A percentile compares a stretch with the other conserved stretches of the same genome.
Conservation (phyloP, 768 basidiomycete species). For the Daedaleopsis sinensis region DNA sequence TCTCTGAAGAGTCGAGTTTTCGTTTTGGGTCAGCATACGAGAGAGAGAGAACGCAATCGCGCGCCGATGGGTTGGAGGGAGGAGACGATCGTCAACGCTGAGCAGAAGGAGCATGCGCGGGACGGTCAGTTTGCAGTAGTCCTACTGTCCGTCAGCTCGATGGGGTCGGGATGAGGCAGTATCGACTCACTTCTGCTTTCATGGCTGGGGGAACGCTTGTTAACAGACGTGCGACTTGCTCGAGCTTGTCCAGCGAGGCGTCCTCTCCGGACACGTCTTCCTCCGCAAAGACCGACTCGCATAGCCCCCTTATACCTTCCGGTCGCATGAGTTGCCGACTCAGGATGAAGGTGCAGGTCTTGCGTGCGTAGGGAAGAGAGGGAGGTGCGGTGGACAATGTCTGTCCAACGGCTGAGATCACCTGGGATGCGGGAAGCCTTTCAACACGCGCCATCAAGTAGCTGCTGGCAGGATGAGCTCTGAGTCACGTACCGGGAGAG, state of each 20-base stretch:
- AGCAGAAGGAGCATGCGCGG: conserved; percentile 60
- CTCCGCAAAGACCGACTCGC: conserved; percentile 69
- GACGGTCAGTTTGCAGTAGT: conserved; percentile 58
- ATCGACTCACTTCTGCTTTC: conserved; percentile 51
- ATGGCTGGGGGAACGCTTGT: conserved; percentile 61
- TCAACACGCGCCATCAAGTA: neutral
- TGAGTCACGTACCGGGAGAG: conserved; percentile 58
- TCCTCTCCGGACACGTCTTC: conserved; percentile 52
- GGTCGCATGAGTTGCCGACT: conserved; percentile 72
- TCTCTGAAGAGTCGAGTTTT: conserved; percentile 28
- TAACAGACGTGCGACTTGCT: conserved; percentile 69
- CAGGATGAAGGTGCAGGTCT: conserved; percentile 62
- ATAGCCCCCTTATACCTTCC: conserved; percentile 71
- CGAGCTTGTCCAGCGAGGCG: conserved; percentile 67
- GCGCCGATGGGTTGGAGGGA: conserved; percentile 51
- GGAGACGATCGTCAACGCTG: conserved; percentile 34
- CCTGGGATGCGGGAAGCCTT: conserved; percentile 67
- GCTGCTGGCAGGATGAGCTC: neutral
- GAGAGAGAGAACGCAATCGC: conserved; percentile 73
- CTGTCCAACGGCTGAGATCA: conserved; percentile 64
- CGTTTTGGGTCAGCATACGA: conserved; percentile 54
- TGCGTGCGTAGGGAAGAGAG: conserved; percentile 55
- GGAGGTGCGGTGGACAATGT: conserved; percentile 50
- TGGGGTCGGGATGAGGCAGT: neutral
- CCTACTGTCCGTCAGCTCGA: conserved; percentile 41